Evolutionary conservation across 1,284 basidiomycete species (phyloP), one percentile per base, ranked within the genome.

Genomic region (Phlebopus sp.): DNA sequence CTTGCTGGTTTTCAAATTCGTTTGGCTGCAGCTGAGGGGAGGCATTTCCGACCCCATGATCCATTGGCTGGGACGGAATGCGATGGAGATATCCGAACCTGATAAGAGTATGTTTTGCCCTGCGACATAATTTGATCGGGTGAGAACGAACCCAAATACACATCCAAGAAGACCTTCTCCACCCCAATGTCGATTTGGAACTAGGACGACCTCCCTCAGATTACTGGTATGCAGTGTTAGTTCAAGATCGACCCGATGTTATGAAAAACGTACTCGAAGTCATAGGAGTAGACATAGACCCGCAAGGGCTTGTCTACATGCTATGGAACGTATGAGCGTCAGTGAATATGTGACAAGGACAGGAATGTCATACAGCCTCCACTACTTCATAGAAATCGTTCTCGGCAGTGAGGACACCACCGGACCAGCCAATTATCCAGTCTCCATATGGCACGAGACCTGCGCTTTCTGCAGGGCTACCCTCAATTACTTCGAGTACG

Each of bases 301-400:
- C 92, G 77, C 32, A 98, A 69, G 5, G 95, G 91, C 67, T 92
- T 94, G 60, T 97, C 95, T 44, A 91, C 80, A 69, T 98, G 93
- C 89, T 95, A 55, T 29, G 8, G 50, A 46, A 44, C 31, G 50
- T 6, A 5, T 2, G 39, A 50, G 23, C 37, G 44, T 59, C 52
- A 63, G 52, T 48, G 25, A 29, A 50, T 42, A 25, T 31, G 37
- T 27, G 14, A 15, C 19, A 10, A 38, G 37, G 49, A 43, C 19
- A 40, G 37, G 51, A 44, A 35, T 9, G 15, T 69, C 86, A 56
- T 66, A 92, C 91, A 35, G 86, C 82, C 73, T 98, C 97, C 25
- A 99, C 92, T 2, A 99, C 75, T 54, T 97, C 92, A 68, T 98
- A 98, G 61, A 99, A 98, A 63, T 98, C 95, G 53, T 88, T 88